A percentile compares a stretch with the other conserved stretches of the same genome.
Evolutionary conservation across 768 basidiomycete species (phyloP).

Genomic region (Hericium erinaceus): DNA sequence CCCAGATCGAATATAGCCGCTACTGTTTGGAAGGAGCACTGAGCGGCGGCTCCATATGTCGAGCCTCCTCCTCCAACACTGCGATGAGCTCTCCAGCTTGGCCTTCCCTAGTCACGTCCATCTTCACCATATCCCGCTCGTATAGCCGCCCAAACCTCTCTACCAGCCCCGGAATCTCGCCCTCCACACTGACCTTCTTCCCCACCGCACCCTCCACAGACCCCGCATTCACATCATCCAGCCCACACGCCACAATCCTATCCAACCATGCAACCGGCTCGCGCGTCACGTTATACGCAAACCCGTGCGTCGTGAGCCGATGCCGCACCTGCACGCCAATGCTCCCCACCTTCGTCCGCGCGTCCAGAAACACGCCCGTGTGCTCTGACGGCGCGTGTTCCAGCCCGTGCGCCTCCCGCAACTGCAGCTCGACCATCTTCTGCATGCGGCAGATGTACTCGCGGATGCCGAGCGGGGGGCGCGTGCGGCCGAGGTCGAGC

Average conservation of each 20-base stretch:
- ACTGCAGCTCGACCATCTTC: conserved; percentile 53
- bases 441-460: conserved; percentile 85
- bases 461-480: conserved; percentile 61
- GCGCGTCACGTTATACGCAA: conserved; percentile 80
- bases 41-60: neutral
- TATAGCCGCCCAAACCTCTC: conserved; percentile 20
- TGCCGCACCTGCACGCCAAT: conserved; percentile 96
- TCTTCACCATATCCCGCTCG: conserved; percentile 21
- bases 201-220: conserved; percentile 45
- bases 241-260: conserved; percentile 83
- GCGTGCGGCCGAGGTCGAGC: conserved; percentile 75
- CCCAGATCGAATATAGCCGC: no score
- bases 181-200: conserved; percentile 32
- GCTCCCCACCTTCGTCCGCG: conserved; percentile 81
- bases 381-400: conserved; percentile 55
- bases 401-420: conserved; percentile 53
- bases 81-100: conserved; percentile 19
- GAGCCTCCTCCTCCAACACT: conserved; percentile 16
- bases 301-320: conserved; percentile 90
- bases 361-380: conserved; percentile 84
- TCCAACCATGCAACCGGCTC: conserved; percentile 85
- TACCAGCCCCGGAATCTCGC: conserved; percentile 43
- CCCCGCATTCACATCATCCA: conserved; percentile 73
- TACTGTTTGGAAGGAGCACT: no score
- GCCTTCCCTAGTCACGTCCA: conserved; percentile 16